Base-by-base conservation (phyloP, 208 protist species). In the Zelonia costaricensis region DNA sequence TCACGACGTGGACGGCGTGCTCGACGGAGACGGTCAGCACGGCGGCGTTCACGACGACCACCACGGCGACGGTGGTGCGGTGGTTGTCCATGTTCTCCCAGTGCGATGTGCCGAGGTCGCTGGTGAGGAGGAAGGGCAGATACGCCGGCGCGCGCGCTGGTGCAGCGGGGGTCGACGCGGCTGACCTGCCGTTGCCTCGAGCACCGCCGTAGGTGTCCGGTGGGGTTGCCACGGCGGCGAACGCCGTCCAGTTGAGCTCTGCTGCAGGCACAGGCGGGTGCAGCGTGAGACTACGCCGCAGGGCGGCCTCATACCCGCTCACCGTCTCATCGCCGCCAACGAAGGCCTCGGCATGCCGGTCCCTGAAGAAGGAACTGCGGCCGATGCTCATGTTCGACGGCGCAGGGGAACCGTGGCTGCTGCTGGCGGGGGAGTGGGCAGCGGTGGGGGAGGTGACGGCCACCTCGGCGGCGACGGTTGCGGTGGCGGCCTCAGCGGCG, bases 61-160 rank as follows among this genome's bases (percentile, higher is more conserved):
- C 42, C 3, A 93, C 86, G 4, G 77, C 82, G 3, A 72, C 47
- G 1, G 76, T 68, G 23, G 61, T 59, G 43, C 72, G 77, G 39
- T 89, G 81, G 4, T 62, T 59, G 40, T 96, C 86, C 69, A 96
- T 78, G 44, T 88, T 80, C 27, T 88, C 86, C 83, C 84, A 96
- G 10, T 81, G 69, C 5, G 86, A 92, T 0, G 86, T 69, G 25
- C 70, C 78, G 35, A 87, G 40, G 35, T 87, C 74, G 25, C 70
- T 70, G 15, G 62, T 65, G 45, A 88, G 25, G 22, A 55, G 72
- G 23, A 91, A 65, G 5, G 56, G 69, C 38, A 96, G 47, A 16
- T 22, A 22, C 23, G 63, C 68, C n/a, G n/a, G n/a, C n/a, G n/a
- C n/a, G n/a, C n/a, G n/a, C n/a, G n/a, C n/a, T n/a, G n/a, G n/a